Evolutionary conservation across 164 flowering plant species (phyloP).

Genomic region (Piper betle): DNA sequence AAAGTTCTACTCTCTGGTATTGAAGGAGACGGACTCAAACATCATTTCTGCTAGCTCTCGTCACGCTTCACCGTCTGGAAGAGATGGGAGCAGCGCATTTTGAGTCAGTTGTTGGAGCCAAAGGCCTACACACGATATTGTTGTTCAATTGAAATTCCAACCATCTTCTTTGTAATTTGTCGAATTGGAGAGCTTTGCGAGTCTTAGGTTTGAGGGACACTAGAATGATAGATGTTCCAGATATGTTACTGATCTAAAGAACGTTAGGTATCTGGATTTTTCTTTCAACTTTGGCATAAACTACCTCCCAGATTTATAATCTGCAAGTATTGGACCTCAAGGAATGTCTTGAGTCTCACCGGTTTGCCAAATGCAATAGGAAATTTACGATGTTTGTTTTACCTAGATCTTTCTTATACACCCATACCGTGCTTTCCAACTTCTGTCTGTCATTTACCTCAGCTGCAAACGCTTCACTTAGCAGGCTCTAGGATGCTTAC

Average conservation of each 20-base stretch:
- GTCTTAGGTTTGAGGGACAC: background rate
- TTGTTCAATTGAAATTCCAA: background rate
- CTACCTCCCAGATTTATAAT: constrained; percentile 2
- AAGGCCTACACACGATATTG: background rate
- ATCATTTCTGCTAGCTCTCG: background rate
- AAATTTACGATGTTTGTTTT: background rate
- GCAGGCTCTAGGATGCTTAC: too few species aligned
- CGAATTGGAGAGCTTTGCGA: background rate
- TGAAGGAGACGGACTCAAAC: background rate
- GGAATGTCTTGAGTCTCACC: background rate
- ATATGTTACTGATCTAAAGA: constrained; percentile 1
- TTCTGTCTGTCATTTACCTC: background rate
- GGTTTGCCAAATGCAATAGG: background rate
- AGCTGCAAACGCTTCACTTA: too few species aligned
- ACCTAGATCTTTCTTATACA: too few species aligned
- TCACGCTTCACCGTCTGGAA: background rate
- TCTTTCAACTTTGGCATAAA: background rate
- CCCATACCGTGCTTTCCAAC: background rate
- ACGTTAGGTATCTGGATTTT: constrained; percentile 3
- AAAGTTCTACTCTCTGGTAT: background rate
- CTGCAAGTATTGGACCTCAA: background rate
- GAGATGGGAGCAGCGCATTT: background rate
- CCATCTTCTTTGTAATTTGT: background rate
- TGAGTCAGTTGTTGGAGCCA: background rate
- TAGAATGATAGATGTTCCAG: background rate